These are phyloP conservation scores for Phytophthora pistaciae DNA, from an alignment of 352 stramenopile genomes.

Conservation along the genomic window DNA sequence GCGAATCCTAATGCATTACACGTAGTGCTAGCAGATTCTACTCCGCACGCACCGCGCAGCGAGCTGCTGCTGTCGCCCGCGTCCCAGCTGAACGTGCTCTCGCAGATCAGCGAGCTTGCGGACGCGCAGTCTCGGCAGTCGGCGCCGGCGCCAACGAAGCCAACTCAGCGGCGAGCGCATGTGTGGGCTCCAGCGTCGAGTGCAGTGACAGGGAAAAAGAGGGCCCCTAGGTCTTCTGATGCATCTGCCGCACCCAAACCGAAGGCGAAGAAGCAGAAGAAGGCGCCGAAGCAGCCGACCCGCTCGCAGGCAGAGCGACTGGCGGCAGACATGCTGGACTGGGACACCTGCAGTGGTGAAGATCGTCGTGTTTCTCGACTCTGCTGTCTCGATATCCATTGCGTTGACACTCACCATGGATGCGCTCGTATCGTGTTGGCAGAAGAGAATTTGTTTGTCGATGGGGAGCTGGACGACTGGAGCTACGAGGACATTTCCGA, in stretches of 20 bases:
- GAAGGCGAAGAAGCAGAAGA: slow-evolving; percentile 31
- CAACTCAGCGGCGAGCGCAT: slow-evolving; percentile 17
- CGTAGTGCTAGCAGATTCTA: not conserved
- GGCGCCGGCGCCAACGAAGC: not conserved
- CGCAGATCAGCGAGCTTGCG: slow-evolving; percentile 79
- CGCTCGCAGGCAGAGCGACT: slow-evolving; percentile 37
- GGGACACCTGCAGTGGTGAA: slow-evolving; percentile 74
- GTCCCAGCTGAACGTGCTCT: slow-evolving; percentile 79
- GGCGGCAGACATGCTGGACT: slow-evolving; percentile 61
- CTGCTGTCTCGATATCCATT: not conserved
- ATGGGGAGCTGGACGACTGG: slow-evolving; percentile 46
- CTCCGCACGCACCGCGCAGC: not conserved
- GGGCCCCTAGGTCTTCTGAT: not conserved
- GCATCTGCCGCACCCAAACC: not conserved
- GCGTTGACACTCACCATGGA: not conserved
- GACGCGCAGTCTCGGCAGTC: slow-evolving; percentile 33
- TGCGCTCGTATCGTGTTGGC: not conserved
- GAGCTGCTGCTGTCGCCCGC: slow-evolving; percentile 66
- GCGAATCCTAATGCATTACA: not conserved
- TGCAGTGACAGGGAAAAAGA: slow-evolving; percentile 7
- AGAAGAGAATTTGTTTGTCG: slow-evolving; percentile 47
- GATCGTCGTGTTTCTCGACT: not conserved
- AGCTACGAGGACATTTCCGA: slow-evolving; percentile 71
- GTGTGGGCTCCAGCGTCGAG: slow-evolving; percentile 32
- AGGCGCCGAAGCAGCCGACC: slow-evolving; percentile 8